These are phyloP conservation scores for Leccinellum luteum DNA, from an alignment of 768 basidiomycete species.

Conservation along the genomic window DNA sequence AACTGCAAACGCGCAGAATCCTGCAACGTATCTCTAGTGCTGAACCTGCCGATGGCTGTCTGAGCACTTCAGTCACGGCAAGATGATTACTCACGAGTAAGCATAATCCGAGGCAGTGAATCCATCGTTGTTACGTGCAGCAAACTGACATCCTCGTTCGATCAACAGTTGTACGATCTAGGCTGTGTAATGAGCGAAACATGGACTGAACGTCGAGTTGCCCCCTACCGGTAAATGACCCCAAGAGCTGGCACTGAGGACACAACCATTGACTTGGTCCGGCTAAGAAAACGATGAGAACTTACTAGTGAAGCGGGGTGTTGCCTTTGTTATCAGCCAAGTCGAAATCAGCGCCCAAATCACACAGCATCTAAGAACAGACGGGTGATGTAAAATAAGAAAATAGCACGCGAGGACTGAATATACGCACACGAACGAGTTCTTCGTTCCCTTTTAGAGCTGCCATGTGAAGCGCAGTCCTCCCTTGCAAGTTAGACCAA, in stretches of 20 bases:
- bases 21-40: conserved; percentile 73
- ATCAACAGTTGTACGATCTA: conserved; percentile 84
- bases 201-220: neutral
- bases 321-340: conserved; percentile 90
- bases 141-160: conserved; percentile 82
- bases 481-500: conserved; percentile 90
- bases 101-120: conserved; percentile 94
- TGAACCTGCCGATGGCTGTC: conserved; percentile 45
- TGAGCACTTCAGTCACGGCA: neutral
- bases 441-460: conserved; percentile 88
- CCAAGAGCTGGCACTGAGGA: conserved; percentile 79
- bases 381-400: conserved; percentile 10
- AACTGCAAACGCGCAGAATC: conserved; percentile 77
- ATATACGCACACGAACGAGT: conserved; percentile 69
- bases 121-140: conserved; percentile 83
- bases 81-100: conserved; percentile 40
- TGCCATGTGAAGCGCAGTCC: conserved; percentile 86
- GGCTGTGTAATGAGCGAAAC: conserved; percentile 10
- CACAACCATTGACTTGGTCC: conserved; percentile 6
- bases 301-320: conserved; percentile 90
- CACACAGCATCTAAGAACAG: conserved; percentile 74
- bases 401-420: conserved; percentile 8
- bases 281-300: conserved; percentile 8
- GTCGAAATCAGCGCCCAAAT: conserved; percentile 87
- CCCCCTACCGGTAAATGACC: conserved; percentile 71